Evolutionary conservation across 345 rosid genomes (phyloP).

Genomic region (Firmiana major): DNA sequence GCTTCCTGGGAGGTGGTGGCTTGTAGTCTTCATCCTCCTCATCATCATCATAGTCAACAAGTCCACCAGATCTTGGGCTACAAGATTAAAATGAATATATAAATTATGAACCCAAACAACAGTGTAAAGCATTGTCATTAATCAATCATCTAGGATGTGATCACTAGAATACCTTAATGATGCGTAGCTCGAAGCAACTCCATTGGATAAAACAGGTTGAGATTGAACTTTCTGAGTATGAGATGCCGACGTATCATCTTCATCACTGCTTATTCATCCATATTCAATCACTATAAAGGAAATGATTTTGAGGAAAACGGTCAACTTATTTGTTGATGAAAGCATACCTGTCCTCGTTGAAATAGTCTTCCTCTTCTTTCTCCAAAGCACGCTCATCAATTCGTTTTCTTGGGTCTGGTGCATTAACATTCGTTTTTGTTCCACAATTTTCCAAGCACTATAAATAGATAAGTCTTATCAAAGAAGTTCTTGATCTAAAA

Average conservation of each 20-base stretch:
- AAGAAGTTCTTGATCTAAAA: background rate
- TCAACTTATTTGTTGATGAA: background rate
- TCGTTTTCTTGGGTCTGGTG: conserved; percentile 59
- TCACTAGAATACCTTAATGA: conserved; percentile 51
- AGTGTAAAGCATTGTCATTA: background rate
- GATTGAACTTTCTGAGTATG: conserved; percentile 45
- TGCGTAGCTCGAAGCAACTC: conserved; percentile 51
- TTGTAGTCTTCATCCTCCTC: conserved; percentile 91
- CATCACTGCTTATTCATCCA: conserved; percentile 57
- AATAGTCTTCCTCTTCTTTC: conserved; percentile 98
- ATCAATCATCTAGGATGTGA: conserved; percentile 11
- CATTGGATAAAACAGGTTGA: conserved; percentile 64
- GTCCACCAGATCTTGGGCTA: conserved; percentile 72
- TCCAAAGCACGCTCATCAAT: conserved; percentile 83
- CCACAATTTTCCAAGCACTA: conserved; percentile 82
- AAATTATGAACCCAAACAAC: background rate
- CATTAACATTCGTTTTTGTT: conserved; percentile 44
- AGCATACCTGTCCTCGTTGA: conserved; percentile 81
- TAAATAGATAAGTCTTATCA: conserved; percentile 23
- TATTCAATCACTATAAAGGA: conserved; percentile 7
- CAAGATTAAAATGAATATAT: conserved; percentile 1
- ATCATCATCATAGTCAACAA: conserved; percentile 98
- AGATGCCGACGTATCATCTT: conserved; percentile 87
- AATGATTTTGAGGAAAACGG: background rate
- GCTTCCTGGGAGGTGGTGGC: conserved; percentile 94